Percentiles rank a stretch among this genome's conserved stretches.
These are phyloP conservation scores for Ananas comosus DNA, from an alignment of 176 grass and related monocot species.

Conservation along the genomic window DNA sequence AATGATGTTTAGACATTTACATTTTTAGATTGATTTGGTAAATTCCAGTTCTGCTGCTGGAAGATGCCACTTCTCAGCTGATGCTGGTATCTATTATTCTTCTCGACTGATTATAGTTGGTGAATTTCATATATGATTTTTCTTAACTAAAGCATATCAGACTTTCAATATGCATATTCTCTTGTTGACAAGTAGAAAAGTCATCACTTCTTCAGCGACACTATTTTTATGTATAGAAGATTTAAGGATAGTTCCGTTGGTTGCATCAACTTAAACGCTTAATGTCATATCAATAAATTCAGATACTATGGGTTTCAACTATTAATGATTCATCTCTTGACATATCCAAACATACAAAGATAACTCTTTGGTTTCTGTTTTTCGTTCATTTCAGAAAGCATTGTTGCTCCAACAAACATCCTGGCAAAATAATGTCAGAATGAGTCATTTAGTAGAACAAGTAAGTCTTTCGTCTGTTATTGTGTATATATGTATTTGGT, in stretches of 20 bases:
- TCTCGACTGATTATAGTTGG: background rate
- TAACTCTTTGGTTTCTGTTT: background rate
- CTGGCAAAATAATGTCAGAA: conserved; percentile 81
- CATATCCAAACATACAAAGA: too few relatives aligned
- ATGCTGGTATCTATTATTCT: too few relatives aligned
- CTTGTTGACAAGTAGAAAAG: too few relatives aligned
- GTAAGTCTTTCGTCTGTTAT: conserved; percentile 25
- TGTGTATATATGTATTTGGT: background rate
- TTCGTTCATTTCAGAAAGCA: conserved; percentile 42
- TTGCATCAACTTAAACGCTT: background rate
- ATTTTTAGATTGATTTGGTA: too few relatives aligned
- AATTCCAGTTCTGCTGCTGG: too few relatives aligned
- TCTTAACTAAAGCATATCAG: background rate
- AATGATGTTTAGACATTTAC: too few relatives aligned
- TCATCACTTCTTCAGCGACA: background rate
- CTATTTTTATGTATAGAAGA: background rate
- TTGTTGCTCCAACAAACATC: conserved; percentile 68
- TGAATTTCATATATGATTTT: conserved; percentile 12
- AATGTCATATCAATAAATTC: too few relatives aligned
- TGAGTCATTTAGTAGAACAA: conserved; percentile 72
- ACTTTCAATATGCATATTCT: too few relatives aligned
- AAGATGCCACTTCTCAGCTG: too few relatives aligned
- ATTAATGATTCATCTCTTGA: background rate
- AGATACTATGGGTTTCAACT: background rate
- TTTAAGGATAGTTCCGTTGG: background rate